phyloP scores from a whole-genome alignment of 2,329 filamentous ascomycete genomes.

The Arthroderma sp. region DNA sequence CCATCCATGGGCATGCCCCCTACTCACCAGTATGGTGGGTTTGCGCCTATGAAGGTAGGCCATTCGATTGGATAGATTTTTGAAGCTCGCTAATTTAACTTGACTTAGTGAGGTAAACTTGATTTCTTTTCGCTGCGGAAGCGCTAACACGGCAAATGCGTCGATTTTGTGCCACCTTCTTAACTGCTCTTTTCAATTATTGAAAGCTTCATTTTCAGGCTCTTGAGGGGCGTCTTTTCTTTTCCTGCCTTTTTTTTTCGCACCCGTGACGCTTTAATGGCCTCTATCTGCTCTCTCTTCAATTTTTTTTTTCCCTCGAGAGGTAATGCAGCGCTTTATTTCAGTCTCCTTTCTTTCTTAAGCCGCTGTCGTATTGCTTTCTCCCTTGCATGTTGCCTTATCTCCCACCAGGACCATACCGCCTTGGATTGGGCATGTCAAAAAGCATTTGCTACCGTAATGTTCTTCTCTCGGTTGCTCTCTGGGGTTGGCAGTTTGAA shows the following conservation, averaged over 20 bases:
- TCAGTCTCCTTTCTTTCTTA: slow-evolving; percentile 1
- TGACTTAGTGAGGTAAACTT: no score
- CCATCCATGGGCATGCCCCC: slow-evolving; percentile 57
- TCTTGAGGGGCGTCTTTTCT: not conserved
- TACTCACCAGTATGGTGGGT: slow-evolving; percentile 48
- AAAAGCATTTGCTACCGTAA: not conserved
- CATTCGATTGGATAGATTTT: slow-evolving; percentile 8
- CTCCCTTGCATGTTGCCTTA: not conserved
- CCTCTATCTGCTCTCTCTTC: no score
- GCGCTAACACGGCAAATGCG: no score
- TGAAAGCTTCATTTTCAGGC: not conserved
- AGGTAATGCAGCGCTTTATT: not conserved
- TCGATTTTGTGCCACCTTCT: not conserved
- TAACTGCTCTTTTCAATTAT: not conserved
- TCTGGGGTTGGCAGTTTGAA: slow-evolving; percentile 31
- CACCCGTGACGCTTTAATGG: not conserved
- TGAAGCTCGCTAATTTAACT: not conserved
- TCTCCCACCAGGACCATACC: no score
- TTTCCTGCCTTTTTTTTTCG: not conserved
- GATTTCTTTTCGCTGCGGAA: no score
- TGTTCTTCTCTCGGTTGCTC: slow-evolving; percentile 17
- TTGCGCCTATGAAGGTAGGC: slow-evolving; percentile 53
- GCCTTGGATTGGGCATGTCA: no score
- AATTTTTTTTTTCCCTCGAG: no score
- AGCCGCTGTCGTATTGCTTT: slow-evolving; percentile 1